Evolutionary conservation across 345 rosid genomes (phyloP).

Genomic region (Clausena lansium): DNA sequence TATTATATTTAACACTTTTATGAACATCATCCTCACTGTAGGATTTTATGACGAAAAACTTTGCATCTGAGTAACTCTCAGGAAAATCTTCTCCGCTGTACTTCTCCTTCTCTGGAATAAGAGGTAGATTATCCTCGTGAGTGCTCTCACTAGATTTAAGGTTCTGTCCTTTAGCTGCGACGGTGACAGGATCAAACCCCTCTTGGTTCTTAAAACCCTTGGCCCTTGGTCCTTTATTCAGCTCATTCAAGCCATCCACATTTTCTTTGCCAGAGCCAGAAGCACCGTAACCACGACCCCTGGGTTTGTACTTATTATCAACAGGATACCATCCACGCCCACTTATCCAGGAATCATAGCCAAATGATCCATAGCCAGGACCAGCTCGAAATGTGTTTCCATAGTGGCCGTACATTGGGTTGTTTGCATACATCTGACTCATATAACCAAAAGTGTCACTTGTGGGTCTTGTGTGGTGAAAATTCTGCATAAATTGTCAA

Average conservation of each 20-base stretch:
- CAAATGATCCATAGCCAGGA: conserved; percentile 51
- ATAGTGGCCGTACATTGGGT: conserved; percentile 51
- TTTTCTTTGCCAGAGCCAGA: conserved; percentile 56
- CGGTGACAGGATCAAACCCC: conserved; percentile 28
- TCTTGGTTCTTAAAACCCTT: conserved; percentile 47
- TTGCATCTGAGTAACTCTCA: conserved; percentile 48
- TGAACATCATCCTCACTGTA: conserved; percentile 90
- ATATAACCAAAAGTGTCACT: conserved; percentile 45
- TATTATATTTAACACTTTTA: conserved; percentile 69
- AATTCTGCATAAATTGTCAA: conserved; percentile 27
- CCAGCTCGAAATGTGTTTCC: conserved; percentile 44
- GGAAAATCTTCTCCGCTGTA: conserved; percentile 55
- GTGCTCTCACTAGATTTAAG: conserved; percentile 20
- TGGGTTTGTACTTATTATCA: conserved; percentile 52
- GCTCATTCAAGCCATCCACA: conserved; percentile 68
- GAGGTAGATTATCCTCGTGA: conserved; percentile 28
- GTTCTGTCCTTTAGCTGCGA: conserved; percentile 35
- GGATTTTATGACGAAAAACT: conserved; percentile 70
- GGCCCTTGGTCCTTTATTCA: conserved; percentile 74
- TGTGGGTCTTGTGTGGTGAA: conserved; percentile 40
- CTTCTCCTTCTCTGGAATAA: conserved; percentile 37
- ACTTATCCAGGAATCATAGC: conserved; percentile 58
- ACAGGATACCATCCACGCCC: conserved; percentile 61
- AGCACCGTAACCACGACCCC: conserved; percentile 39
- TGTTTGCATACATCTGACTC: conserved; percentile 51